Evolutionary conservation across 2,329 filamentous ascomycete species (phyloP), one percentile per base, ranked within the genome.

Genomic region (Monosporascus sp.): DNA sequence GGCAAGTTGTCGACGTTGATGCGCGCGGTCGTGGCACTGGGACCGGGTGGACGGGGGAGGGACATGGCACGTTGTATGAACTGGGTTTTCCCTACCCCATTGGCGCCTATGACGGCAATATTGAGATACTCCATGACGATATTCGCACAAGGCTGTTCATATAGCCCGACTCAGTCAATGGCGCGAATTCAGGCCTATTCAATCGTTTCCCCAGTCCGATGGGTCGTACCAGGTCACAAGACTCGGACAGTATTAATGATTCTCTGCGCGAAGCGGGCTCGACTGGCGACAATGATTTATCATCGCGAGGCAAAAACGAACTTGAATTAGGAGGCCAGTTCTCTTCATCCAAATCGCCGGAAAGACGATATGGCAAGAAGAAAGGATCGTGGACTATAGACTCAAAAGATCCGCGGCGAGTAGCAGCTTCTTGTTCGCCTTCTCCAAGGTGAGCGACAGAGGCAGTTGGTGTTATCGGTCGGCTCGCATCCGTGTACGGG

Each of bases 21-120:
- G 57, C 79, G 81, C 51, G 80, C 73, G 57, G 74, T 80, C 38
- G 81, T 82, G 51, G 79, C 73, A 64, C 79, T 79, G 22, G 76
- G 73, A 48, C 74, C 76, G 34, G 83, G 80, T 9, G 77, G 73
- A 20, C 77, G 71, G 39, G 77, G 68, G 22, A 85, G 69, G 51
- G 81, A 79, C 57, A 85, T 73, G 51, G 83, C 81, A 46, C 77
- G 79, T 68, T 86, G 83, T 62, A 88, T 82, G 62, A 87, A 85
- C 47, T 83, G 79, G 49, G 83, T 86, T 68, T 88, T 88, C 59
- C 85, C 85, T 47, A 85, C 84, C 55, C 83, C 83, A 60, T 78
- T 74, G 66, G 82, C 79, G 62, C 85, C 85, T 66, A 88, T 83
- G 55, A 88, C 76, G 62, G 82, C 83, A 60, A 88, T 83, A 64